These are phyloP conservation scores for Chalciporus piperatus DNA, from an alignment of 768 basidiomycete species.

Conservation along the genomic window DNA sequence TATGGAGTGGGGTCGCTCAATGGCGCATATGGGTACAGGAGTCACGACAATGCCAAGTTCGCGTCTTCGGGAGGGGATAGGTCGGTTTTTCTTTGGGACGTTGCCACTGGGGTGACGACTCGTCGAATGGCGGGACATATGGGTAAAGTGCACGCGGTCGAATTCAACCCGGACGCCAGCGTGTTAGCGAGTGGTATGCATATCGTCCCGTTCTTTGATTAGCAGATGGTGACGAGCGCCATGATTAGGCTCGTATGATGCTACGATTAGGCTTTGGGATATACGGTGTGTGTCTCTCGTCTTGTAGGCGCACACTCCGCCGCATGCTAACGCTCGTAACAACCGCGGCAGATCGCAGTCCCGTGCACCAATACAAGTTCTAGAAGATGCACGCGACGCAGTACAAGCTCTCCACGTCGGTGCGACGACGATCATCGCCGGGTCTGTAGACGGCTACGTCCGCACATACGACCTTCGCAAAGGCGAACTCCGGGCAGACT, in stretches of 20 bases:
- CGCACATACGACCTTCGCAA: slow-evolving; percentile 94
- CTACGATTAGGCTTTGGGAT: slow-evolving; percentile 91
- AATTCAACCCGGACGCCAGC: slow-evolving; percentile 84
- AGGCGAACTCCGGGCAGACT: slow-evolving; percentile 87
- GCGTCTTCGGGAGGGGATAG: slow-evolving; percentile 94
- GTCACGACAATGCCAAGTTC: slow-evolving; percentile 92
- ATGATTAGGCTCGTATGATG: slow-evolving; percentile 80
- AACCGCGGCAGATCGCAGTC: slow-evolving; percentile 54
- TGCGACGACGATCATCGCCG: slow-evolving; percentile 65
- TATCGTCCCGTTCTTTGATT: background rate
- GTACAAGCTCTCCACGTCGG: slow-evolving; percentile 77
- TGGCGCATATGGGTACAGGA: slow-evolving; percentile 39
- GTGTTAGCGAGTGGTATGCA: slow-evolving; percentile 82
- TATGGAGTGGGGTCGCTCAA: background rate
- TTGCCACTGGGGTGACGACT: slow-evolving; percentile 79
- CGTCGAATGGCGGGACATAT: slow-evolving; percentile 85
- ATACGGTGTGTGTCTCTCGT: slow-evolving; percentile 58
- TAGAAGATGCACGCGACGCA: slow-evolving; percentile 86
- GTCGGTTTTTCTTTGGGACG: slow-evolving; percentile 94
- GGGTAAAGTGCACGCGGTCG: slow-evolving; percentile 86
- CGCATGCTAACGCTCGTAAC: background rate
- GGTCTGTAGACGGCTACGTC: slow-evolving; percentile 89
- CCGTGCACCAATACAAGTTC: slow-evolving; percentile 83
- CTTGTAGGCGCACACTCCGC: background rate
- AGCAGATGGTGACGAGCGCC: background rate